Percentiles rank a stretch among this genome's conserved stretches.
Evolutionary conservation across 139 green algal species (phyloP).

Genomic region (Chlorella ohadii): DNA sequence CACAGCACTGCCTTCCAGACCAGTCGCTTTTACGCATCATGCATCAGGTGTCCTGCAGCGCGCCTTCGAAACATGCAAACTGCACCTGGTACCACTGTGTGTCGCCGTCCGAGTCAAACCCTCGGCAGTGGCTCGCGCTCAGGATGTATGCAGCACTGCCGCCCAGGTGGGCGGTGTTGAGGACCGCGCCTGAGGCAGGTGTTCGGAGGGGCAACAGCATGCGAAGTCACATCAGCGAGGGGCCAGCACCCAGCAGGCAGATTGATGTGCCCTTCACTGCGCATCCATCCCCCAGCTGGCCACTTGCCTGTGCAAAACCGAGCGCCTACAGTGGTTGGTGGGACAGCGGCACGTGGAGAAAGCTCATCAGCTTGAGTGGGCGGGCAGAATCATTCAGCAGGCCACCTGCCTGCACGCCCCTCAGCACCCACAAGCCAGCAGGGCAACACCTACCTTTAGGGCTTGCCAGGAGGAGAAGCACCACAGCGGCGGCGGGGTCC

Average conservation of each 20-base stretch:
- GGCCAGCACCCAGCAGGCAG: neutral
- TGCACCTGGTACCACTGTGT: neutral
- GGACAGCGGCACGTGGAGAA: too few relatives aligned
- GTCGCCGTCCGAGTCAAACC: neutral
- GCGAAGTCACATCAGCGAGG: too few relatives aligned
- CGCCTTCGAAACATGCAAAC: neutral
- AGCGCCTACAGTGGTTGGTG: too few relatives aligned
- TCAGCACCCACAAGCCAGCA: neutral
- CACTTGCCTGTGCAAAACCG: slow-evolving; percentile 12
- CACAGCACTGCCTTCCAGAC: too few relatives aligned
- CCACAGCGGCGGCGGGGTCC: neutral
- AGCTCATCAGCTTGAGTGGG: neutral
- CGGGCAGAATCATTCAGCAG: neutral
- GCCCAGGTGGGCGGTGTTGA: slow-evolving; percentile 1
- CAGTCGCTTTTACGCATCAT: too few relatives aligned
- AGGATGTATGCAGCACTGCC: neutral
- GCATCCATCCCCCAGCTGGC: neutral
- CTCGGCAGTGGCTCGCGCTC: slow-evolving; percentile 9
- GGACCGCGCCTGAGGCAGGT: neutral
- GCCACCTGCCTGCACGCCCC: neutral
- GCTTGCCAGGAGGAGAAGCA: neutral
- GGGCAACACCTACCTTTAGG: neutral
- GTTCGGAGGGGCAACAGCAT: neutral
- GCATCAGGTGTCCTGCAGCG: too few relatives aligned
- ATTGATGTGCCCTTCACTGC: neutral